These are phyloP conservation scores for Penicillium canariense DNA, from an alignment of 495 filamentous ascomycete genomes.

Conservation along the genomic window DNA sequence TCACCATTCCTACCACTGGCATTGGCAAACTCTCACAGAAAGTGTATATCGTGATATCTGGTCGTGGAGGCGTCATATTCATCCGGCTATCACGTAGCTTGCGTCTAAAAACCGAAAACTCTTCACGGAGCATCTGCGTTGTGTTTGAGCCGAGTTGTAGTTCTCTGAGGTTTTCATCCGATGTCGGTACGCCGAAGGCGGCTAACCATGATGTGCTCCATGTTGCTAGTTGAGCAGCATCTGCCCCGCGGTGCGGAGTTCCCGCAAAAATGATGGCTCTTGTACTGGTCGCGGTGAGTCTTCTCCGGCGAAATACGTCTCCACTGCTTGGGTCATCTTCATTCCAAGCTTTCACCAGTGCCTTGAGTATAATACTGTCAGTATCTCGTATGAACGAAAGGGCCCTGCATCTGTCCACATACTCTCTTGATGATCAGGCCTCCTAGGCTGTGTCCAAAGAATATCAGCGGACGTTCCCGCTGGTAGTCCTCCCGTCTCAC, in stretches of 20 bases:
- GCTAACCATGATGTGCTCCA: neutral
- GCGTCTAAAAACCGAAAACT: neutral
- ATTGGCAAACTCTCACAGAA: neutral
- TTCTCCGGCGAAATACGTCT: conserved; percentile 1
- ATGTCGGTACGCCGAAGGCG: neutral
- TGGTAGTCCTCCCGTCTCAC: neutral
- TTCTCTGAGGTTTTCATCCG: neutral
- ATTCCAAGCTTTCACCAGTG: neutral
- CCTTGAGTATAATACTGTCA: neutral
- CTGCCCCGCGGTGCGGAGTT: neutral
- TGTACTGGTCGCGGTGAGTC: neutral
- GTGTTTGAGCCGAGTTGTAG: neutral
- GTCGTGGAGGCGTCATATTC: neutral
- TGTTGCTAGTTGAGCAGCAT: neutral
- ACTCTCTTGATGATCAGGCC: conserved; percentile 4
- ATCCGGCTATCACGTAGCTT: neutral
- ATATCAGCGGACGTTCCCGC: neutral
- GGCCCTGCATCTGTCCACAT: neutral
- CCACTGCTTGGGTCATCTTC: neutral
- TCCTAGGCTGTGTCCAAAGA: conserved; percentile 2
- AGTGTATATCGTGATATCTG: neutral
- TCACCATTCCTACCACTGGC: neutral
- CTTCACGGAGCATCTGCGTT: conserved; percentile 1
- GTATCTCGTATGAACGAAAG: neutral
- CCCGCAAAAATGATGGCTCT: conserved; percentile 4